Evolutionary conservation across 768 basidiomycete genomes (phyloP), one percentile per base, ranked within the genome.

Genomic region (Auriscalpium vulgare): DNA sequence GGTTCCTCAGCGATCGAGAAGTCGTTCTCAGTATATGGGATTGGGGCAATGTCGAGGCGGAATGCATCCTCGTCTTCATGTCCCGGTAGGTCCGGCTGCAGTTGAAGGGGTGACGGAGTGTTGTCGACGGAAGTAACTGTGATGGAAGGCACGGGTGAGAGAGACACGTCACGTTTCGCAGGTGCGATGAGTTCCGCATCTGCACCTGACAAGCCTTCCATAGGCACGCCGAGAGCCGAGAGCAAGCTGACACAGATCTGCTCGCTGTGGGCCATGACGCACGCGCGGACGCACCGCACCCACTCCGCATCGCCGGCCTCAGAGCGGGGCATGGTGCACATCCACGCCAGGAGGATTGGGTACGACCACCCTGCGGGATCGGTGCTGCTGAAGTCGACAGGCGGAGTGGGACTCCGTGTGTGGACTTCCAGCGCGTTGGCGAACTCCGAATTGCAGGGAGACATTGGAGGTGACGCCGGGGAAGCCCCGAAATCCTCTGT

Each of bases 211-310:
- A 56, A 47, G 17, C 61, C 61, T 50, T 62, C 61, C 56, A 62
- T 57, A 19, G 61, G 61, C 36, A 62, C 59, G 19, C 61, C 61
- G 51, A 62, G 59, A 17, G 61, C 61, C 37, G 54, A 51, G 45
- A 62, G 59, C 45, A 62, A 40, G 4, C 44, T 57, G 37, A 57
- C 59, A 43, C 59, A 60, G 35, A 62, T 60, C 48, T 62, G 61
- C 51, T 62, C 61, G 21, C 53, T 60, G 54, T 57, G 59, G 35
- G 56, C 56, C 59, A 62, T 60, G 10, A 62, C 61, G 46, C 61
- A 62, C 10, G 51, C 16, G 21, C 61, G 61, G 13, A 62, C 54
- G 21, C 54, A 37, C 38, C 48, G 56, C 52, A 60, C 56, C 59
- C 61, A 62, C 21, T 44, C 29, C n/a, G 51, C 47, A 36, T 62